Evolutionary conservation across 164 flowering plant species (phyloP), one percentile per base, ranked within the genome.

Genomic region (Saururus chinensis): DNA sequence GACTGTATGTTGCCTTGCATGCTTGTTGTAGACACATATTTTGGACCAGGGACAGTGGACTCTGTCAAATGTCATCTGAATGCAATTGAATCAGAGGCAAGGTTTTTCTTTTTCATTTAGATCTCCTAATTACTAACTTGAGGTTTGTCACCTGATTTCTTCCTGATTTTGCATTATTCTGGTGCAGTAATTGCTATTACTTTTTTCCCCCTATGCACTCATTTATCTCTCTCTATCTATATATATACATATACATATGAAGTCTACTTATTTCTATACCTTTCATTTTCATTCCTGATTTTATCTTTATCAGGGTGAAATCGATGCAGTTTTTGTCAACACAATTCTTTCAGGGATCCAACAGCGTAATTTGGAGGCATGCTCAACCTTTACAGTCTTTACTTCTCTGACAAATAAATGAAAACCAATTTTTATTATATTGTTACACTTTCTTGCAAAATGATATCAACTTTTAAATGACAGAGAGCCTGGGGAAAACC

Each of bases 291-390:
- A 17, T 21, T 22, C 37, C 45, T 21, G 56, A 20, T 21, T 56
- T 42, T 37, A 37, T 20, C 41, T 59, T 65, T 73, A 57, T 56
- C 80, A 93, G 92, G 89, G 75, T 49, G 85, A 63, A 57, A 56
- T 88, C 40, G 95, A 93, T 79, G 99, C 92, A 22, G 77, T 93
- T 63, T 93, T 90, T 72, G 95, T 93, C 11, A 93, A 93, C 72
- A 63, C 96, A 19, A 80, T 78, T 66, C 75, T 93, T 62, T 76
- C 82, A 11, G 99, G 87, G 24, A 63, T 85, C 71, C 98, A 90
- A 64, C 97, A 86, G 64, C 73, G 98, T 55, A 93, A 90, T 83
- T 75, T 93, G 73, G 98, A 93, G 90, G 98, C 64, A 79, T 75
- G 82, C 76, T 45, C 51, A 51, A 19, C 14, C 11, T 57, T 16